Evolutionary conservation across 129 eudicot species (phyloP).

Genomic region (Rutidosis leptorrhynchoides): DNA sequence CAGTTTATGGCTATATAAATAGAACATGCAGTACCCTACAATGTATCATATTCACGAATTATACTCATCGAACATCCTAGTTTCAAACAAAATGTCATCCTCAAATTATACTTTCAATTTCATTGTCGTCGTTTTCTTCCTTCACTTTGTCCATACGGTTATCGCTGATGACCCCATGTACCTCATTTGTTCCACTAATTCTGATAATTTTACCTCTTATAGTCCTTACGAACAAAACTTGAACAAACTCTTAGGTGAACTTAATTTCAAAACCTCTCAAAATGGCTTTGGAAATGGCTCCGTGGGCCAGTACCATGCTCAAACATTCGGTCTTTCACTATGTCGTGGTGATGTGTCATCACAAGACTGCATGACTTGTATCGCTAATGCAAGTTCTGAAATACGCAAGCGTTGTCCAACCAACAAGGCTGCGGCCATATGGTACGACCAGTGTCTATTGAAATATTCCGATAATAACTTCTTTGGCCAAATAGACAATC

Average conservation of each 20-base stretch:
- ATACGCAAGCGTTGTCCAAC: no score
- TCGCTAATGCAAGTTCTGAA: no score
- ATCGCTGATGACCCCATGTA: constrained; percentile 27
- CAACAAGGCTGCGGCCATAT: no score
- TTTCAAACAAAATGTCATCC: constrained; percentile 18
- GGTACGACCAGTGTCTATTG: no score
- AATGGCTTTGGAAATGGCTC: constrained; percentile 39
- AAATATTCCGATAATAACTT: no score
- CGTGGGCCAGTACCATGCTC: constrained; percentile 5
- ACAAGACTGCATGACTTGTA: no score
- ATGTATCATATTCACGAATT: constrained; percentile 9
- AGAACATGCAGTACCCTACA: constrained; percentile 1
- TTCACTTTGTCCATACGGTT: constrained; percentile 25
- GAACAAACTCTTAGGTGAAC: constrained; percentile 31
- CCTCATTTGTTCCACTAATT: constrained; percentile 29
- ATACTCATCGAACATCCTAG: background rate
- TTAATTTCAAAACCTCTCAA: constrained; percentile 33
- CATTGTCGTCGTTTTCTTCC: constrained; percentile 12
- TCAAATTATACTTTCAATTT: constrained; percentile 8
- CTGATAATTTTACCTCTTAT: constrained; percentile 37
- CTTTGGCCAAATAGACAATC: no score
- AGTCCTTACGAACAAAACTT: constrained; percentile 28
- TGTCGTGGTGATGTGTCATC: constrained; percentile 45
- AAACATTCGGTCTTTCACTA: constrained; percentile 36
- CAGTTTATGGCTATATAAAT: background rate